Percentiles rank a stretch among this genome's conserved stretches.
These are phyloP conservation scores for Ascochyta koolunga DNA, from an alignment of 2,329 filamentous ascomycete genomes.

Conservation along the genomic window DNA sequence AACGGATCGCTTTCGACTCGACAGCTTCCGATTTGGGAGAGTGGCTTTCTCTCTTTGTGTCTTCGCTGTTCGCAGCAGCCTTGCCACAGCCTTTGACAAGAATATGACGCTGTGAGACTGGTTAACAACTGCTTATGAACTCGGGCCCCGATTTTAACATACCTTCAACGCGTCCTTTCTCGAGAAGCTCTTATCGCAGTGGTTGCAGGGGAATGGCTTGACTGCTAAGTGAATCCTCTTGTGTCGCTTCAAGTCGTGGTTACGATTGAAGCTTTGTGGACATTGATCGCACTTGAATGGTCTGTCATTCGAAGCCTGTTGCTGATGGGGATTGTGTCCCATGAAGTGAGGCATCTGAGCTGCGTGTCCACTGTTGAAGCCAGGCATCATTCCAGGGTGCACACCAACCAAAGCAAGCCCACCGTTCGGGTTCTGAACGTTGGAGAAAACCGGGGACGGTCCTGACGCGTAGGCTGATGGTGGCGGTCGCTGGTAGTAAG, in stretches of 20 bases:
- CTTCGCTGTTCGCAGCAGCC: conserved; percentile 38
- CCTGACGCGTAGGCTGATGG: conserved; percentile 51
- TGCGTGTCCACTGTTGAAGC: conserved; percentile 66
- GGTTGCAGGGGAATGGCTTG: conserved; percentile 90
- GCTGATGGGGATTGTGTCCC: conserved; percentile 58
- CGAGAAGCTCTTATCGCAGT: conserved; percentile 96
- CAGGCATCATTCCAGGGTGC: conserved; percentile 62
- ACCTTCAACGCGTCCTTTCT: conserved; percentile 98
- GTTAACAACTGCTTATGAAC: conserved; percentile 43
- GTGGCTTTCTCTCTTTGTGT: conserved; percentile 43
- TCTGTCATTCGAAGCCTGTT: conserved; percentile 71
- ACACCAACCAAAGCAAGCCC: conserved; percentile 74
- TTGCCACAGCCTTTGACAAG: conserved; percentile 72
- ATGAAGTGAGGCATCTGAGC: conserved; percentile 69
- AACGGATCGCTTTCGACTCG: conserved; percentile 35
- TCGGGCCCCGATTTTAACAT: conserved; percentile 40
- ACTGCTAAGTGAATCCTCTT: conserved; percentile 94
- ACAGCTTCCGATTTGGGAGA: conserved; percentile 41
- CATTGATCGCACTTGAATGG: conserved; percentile 96
- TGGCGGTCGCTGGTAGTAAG: conserved; percentile 57
- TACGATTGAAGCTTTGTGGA: conserved; percentile 91
- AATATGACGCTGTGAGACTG: conserved; percentile 62
- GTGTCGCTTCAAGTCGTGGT: conserved; percentile 94
- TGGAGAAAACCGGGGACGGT: conserved; percentile 74
- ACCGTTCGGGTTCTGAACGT: conserved; percentile 74